Conservation (phyloP, 2,329 filamentous ascomycete species). For the Teratosphaeria epicoccoides region DNA sequence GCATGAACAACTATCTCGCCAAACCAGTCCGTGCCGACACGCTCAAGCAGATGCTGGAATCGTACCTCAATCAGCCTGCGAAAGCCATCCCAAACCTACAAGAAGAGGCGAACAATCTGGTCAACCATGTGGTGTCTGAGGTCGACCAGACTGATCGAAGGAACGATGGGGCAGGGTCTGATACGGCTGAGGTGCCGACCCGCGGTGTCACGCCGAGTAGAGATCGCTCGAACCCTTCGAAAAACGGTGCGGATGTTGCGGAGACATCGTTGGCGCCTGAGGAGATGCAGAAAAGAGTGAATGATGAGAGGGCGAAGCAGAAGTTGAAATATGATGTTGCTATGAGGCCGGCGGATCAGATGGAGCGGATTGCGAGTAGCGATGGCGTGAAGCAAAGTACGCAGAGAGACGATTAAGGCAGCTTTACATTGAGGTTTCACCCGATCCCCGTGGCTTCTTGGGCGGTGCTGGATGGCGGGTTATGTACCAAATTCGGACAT, state of each 20-base stretch:
- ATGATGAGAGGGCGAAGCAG: not conserved
- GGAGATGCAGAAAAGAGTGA: not conserved
- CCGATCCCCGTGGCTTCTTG: not conserved
- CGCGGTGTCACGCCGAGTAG: not conserved
- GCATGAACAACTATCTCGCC: slow-evolving; percentile 95
- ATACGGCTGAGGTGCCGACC: not conserved
- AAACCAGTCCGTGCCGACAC: slow-evolving; percentile 89
- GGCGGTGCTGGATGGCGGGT: not conserved
- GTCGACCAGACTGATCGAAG: slow-evolving; percentile 3
- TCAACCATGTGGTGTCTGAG: slow-evolving; percentile 24
- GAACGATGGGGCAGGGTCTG: not conserved
- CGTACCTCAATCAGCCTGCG: slow-evolving; percentile 46
- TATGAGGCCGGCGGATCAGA: not conserved
- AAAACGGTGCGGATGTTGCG: not conserved
- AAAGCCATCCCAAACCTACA: slow-evolving; percentile 36
- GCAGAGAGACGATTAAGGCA: not conserved
- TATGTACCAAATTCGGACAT: no score
- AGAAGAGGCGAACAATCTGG: slow-evolving; percentile 35
- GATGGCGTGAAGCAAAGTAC: not conserved
- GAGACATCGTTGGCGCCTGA: not conserved
- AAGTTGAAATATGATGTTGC: not conserved
- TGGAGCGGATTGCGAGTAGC: not conserved
- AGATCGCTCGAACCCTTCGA: not conserved
- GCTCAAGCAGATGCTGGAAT: slow-evolving; percentile 70
- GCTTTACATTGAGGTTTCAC: no score